Base-by-base conservation (phyloP, 257 asterid species). In the Petunia axillaris region DNA sequence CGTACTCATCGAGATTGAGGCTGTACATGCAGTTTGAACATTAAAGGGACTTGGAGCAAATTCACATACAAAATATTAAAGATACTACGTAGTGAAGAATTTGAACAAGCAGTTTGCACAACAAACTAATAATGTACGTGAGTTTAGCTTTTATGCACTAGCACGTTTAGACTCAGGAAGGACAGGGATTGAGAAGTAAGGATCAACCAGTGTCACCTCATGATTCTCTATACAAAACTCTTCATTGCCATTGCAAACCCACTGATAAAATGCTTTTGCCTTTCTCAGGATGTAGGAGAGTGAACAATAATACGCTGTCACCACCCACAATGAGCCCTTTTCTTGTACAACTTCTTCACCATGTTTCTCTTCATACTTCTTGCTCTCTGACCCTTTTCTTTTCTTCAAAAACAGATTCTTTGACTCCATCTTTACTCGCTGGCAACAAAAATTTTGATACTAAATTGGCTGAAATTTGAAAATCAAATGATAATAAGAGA, bases 111-210 rank as follows among this genome's bases (percentile, higher is more conserved):
- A 25, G 25, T 25, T 25, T 25, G 25, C 25, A 25, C 25, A 25
- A 25, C 25, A 25, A 25, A 25, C 25, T 25, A 25, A 25, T 25
- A 25, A 25, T 25, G 25, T 25, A 25, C 25, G 25, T 25, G 25
- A 25, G 25, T 25, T 25, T 25, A 25, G 25, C 25, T 25, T 25
- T 25, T 25, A 25, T 25, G 25, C 25, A 25, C 25, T 25, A 25
- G 25, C 25, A 25, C 25, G 25, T 25, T 25, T 25, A 25, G 25
- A 25, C 25, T 25, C 58, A 70, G 77, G 77, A 25, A 46, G 77
- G 77, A 70, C 77, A 70, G 77, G 77, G 5, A 70, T 0, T 13
- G 77, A 70, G 77, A 70, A 70, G 77, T 70, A 70, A 48, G 77
- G 77, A 70, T 70, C 77, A 48, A 7, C 38, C 77, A n/a, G n/a